phyloP scores from a whole-genome alignment of 306 rosid species.

The Cyclanthera cordifolia region DNA sequence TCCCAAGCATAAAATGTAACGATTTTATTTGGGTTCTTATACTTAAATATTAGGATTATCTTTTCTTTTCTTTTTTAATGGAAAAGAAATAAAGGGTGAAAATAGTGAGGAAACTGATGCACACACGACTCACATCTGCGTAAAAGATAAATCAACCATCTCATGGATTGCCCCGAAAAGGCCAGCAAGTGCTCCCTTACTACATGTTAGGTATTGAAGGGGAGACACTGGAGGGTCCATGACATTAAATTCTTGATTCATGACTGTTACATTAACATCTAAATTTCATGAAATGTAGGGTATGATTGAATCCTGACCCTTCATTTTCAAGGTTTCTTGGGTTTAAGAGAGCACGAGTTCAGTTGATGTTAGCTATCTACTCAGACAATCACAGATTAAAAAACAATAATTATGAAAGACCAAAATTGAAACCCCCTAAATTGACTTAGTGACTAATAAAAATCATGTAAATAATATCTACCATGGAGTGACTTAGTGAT shows the following conservation, averaged over 20 bases:
- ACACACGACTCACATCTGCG: neutral
- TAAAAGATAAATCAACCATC: constrained; percentile 4
- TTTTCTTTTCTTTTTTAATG: neutral
- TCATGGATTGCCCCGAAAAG: constrained; percentile 6
- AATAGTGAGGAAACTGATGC: neutral
- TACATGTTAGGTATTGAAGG: neutral
- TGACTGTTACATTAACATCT: neutral
- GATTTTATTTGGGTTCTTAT: neutral
- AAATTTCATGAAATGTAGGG: neutral
- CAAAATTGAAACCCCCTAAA: neutral
- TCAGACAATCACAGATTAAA: no score
- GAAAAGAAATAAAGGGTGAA: neutral
- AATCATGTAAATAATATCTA: no score
- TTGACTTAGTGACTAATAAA: no score
- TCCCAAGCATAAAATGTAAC: neutral
- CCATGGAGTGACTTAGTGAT: no score
- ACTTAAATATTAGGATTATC: neutral
- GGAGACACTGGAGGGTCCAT: neutral
- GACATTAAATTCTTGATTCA: constrained; percentile 7
- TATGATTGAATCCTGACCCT: neutral
- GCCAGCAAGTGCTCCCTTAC: neutral
- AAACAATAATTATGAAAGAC: no score
- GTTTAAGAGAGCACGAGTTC: no score
- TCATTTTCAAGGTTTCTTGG: neutral
- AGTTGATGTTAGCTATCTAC: no score